phyloP scores from a whole-genome alignment of 345 rosid species.

The Dovyalis caffra region DNA sequence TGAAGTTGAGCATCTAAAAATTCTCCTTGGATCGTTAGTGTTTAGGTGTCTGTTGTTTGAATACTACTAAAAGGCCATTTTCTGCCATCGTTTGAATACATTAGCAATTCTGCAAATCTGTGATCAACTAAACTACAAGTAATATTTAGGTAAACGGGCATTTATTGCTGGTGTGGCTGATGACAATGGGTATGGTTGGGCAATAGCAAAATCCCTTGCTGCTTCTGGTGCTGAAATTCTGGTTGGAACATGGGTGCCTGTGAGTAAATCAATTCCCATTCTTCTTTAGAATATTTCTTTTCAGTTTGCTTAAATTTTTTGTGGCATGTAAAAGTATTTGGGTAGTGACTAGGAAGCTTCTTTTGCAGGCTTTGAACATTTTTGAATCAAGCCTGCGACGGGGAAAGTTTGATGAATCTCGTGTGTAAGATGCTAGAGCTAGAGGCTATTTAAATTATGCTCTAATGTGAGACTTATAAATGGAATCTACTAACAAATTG shows the following conservation, averaged over 20 bases:
- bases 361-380: conserved; percentile 82
- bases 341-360: conserved; percentile 19
- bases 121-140: background rate
- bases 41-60: too few species aligned
- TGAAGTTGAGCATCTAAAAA: too few species aligned
- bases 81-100: background rate
- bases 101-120: background rate
- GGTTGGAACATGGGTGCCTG: conserved; percentile 99
- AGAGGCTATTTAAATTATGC: conserved; percentile 7
- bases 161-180: conserved; percentile 98
- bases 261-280: conserved; percentile 34
- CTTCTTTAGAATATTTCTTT: background rate
- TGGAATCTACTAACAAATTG: conserved; percentile 11
- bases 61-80: background rate
- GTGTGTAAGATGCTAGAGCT: conserved; percentile 57
- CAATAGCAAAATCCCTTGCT: conserved; percentile 96
- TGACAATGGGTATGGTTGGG: conserved; percentile 99
- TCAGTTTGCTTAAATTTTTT: background rate
- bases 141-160: conserved; percentile 72
- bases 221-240: conserved; percentile 98
- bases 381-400: conserved; percentile 90
- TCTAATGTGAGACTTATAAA: background rate
- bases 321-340: background rate
- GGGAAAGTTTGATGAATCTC: conserved; percentile 92
- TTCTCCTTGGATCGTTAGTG: too few species aligned